These are phyloP conservation scores for Tulasnella sp. DNA, from an alignment of 768 basidiomycete genomes.

Conservation along the genomic window DNA sequence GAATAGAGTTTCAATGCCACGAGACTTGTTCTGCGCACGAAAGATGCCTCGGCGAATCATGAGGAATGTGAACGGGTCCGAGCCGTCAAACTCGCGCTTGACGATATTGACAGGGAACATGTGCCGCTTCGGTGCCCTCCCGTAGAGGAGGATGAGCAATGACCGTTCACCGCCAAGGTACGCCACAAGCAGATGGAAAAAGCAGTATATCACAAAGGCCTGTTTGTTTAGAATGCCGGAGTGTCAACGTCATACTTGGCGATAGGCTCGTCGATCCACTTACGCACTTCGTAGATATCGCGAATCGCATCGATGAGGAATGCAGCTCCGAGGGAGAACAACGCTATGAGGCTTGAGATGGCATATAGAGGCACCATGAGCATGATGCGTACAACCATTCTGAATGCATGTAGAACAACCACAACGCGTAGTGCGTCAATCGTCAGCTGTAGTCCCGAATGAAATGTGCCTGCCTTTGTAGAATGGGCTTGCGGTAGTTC, in stretches of 20 bases:
- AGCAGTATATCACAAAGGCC: slow-evolving; percentile 93
- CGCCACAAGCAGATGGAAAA: slow-evolving; percentile 68
- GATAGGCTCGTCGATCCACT: background rate
- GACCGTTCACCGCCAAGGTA: slow-evolving; percentile 91
- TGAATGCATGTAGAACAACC: slow-evolving; percentile 32
- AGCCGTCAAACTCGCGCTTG: slow-evolving; percentile 75
- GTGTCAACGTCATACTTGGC: background rate
- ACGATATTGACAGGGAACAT: slow-evolving; percentile 80
- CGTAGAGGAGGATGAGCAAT: slow-evolving; percentile 81
- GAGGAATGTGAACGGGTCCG: slow-evolving; percentile 89
- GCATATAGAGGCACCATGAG: slow-evolving; percentile 88
- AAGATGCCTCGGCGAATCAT: slow-evolving; percentile 91
- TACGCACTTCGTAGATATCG: slow-evolving; percentile 85
- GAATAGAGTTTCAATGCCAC: slow-evolving; percentile 3
- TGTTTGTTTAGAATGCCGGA: slow-evolving; percentile 23
- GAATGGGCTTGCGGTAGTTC: slow-evolving; percentile 69
- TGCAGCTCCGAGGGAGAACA: slow-evolving; percentile 88
- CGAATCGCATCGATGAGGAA: slow-evolving; percentile 92
- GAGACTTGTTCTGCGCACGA: slow-evolving; percentile 43
- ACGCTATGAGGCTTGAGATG: slow-evolving; percentile 77
- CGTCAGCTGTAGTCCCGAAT: background rate
- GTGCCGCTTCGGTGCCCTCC: slow-evolving; percentile 75
- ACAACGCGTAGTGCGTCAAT: background rate
- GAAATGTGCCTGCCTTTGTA: slow-evolving; percentile 50
- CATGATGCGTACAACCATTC: slow-evolving; percentile 92